phyloP scores from a whole-genome alignment of 2,329 filamentous ascomycete species.

The Fusarium sp. region DNA sequence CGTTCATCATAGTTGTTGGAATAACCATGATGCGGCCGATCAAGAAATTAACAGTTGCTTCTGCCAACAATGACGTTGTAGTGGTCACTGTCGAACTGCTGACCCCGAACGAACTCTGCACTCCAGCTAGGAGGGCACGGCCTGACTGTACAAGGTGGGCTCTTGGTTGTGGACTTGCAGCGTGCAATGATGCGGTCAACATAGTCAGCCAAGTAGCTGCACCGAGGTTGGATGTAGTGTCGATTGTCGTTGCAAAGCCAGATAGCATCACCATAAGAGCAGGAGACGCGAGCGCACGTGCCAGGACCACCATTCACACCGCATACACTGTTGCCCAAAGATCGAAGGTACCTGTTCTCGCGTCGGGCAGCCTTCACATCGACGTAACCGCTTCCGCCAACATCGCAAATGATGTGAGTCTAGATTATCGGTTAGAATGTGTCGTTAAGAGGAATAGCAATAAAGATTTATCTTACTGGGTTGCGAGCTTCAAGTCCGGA shows the following conservation, averaged over 20 bases:
- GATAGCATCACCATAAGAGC: neutral
- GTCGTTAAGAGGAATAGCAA: neutral
- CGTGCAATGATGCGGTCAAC: neutral
- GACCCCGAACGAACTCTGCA: neutral
- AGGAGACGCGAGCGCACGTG: neutral
- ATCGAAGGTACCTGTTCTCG: neutral
- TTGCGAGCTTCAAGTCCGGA: neutral
- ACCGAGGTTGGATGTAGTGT: neutral
- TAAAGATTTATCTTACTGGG: neutral
- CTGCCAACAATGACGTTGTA: neutral
- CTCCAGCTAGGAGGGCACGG: neutral
- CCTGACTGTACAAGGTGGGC: neutral
- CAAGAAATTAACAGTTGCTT: neutral
- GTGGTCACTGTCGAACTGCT: neutral
- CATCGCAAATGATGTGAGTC: neutral
- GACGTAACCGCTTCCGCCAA: neutral
- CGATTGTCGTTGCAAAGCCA: neutral
- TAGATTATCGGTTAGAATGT: neutral
- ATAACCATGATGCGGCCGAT: neutral
- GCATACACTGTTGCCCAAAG: neutral
- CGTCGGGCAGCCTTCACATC: neutral
- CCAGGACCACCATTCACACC: neutral
- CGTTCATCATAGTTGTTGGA: neutral
- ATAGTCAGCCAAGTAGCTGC: neutral
- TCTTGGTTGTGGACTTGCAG: neutral